A percentile compares a stretch with the other conserved stretches of the same genome.
Conservation (phyloP, 176 grass and related monocot species). For the Cenchrus fungigraminus region DNA sequence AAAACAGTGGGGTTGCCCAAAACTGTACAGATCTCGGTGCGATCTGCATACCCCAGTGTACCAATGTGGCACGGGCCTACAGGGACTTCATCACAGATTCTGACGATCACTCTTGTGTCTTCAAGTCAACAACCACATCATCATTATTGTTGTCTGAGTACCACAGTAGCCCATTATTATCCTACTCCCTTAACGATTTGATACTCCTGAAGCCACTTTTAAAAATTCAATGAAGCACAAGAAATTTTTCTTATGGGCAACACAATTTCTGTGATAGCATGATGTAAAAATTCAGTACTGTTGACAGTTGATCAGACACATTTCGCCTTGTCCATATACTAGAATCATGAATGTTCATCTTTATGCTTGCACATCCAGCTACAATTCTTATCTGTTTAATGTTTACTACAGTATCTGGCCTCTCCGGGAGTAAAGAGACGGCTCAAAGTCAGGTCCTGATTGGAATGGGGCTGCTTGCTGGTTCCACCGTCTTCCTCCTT, state of each 20-base stretch:
- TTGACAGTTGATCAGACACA: neutral
- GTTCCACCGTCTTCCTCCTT: conserved; percentile 92
- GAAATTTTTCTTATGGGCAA: neutral
- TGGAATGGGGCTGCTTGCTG: conserved; percentile 96
- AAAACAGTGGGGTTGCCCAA: neutral
- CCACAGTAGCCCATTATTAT: neutral
- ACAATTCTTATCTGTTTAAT: conserved; percentile 26
- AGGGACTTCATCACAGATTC: neutral
- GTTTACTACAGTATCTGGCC: conserved; percentile 76
- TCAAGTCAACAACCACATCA: neutral
- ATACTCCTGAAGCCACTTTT: neutral
- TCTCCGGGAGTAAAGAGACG: conserved; percentile 88
- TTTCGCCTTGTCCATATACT: neutral
- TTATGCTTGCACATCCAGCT: neutral
- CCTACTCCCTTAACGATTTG: neutral
- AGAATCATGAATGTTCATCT: conserved; percentile 22
- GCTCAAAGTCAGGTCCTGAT: conserved; percentile 95
- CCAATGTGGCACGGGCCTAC: neutral
- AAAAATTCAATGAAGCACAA: neutral
- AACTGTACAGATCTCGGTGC: neutral
- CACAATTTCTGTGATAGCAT: neutral
- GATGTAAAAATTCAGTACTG: conserved; percentile 1
- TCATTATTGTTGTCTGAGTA: conserved; percentile 10
- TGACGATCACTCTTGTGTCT: neutral
- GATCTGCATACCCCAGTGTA: neutral